Conservation (phyloP, 805 yeast species). For the Saturnispora mendoncae region DNA sequence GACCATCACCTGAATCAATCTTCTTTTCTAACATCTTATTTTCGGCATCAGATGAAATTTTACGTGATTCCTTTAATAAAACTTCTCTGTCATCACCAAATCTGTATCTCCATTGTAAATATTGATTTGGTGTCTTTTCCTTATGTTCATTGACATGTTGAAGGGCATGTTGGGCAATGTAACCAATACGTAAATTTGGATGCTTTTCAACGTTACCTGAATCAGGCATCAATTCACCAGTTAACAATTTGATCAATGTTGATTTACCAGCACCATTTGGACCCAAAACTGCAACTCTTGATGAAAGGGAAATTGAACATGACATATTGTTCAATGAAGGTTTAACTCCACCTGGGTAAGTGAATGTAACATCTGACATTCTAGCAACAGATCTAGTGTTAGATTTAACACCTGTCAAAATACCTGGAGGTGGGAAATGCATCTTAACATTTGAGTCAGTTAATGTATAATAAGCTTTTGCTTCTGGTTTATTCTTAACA, state of each 20-base stretch:
- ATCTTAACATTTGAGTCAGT: conserved; percentile 88
- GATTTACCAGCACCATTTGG: conserved; percentile 99
- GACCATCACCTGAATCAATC: conserved; percentile 74
- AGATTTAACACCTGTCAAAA: conserved; percentile 93
- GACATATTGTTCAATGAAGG: conserved; percentile 76
- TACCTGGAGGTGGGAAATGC: conserved; percentile 99
- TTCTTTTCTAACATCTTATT: conserved; percentile 67
- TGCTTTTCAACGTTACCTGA: conserved; percentile 92
- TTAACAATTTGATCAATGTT: conserved; percentile 83
- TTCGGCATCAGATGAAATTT: conserved; percentile 65
- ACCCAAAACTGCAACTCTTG: conserved; percentile 93
- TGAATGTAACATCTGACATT: conserved; percentile 73
- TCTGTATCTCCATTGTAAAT: conserved; percentile 95
- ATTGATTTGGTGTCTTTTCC: conserved; percentile 96
- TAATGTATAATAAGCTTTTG: conserved; percentile 88
- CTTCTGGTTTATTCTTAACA: conserved; percentile 90
- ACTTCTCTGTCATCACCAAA: conserved; percentile 98
- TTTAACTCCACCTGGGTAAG: conserved; percentile 82
- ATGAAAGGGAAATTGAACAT: conserved; percentile 87
- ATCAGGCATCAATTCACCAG: conserved; percentile 84
- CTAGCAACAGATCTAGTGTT: conserved; percentile 76
- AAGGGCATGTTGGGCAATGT: conserved; percentile 97
- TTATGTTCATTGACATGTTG: conserved; percentile 96
- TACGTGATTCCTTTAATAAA: conserved; percentile 84
- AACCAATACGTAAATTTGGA: conserved; percentile 95